A percentile compares a stretch with the other conserved stretches of the same genome.
phyloP scores from a whole-genome alignment of 2,329 filamentous ascomycete species.

The Anisogramma anomala region DNA sequence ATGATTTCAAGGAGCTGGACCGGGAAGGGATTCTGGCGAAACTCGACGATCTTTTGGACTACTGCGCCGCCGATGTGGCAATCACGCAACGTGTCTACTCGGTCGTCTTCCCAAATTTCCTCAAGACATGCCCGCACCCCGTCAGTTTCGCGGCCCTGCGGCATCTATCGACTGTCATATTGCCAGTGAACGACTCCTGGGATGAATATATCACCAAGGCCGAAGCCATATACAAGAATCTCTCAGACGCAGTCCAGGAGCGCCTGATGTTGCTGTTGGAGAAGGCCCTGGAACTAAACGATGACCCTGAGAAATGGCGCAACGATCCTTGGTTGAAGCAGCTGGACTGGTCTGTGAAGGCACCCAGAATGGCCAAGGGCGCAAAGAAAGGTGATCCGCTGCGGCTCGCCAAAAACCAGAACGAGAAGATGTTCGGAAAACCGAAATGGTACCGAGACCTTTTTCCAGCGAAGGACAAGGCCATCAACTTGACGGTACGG shows the following conservation, averaged over 20 bases:
- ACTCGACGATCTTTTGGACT: slow-evolving; percentile 75
- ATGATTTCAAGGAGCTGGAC: slow-evolving; percentile 77
- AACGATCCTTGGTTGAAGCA: slow-evolving; percentile 86
- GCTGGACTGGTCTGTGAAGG: slow-evolving; percentile 90
- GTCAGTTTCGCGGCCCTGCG: slow-evolving; percentile 92
- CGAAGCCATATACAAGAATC: slow-evolving; percentile 69
- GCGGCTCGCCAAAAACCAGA: slow-evolving; percentile 64
- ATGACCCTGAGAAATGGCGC: slow-evolving; percentile 54
- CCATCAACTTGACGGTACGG: slow-evolving; percentile 71
- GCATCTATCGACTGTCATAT: slow-evolving; percentile 84
- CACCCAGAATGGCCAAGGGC: slow-evolving; percentile 80
- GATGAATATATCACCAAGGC: slow-evolving; percentile 71
- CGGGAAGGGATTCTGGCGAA: slow-evolving; percentile 57
- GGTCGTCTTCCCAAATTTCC: slow-evolving; percentile 81
- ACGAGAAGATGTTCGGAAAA: slow-evolving; percentile 91
- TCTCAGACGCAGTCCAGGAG: slow-evolving; percentile 67
- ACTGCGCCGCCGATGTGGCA: slow-evolving; percentile 88
- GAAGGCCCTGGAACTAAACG: slow-evolving; percentile 64
- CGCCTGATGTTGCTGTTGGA: slow-evolving; percentile 63
- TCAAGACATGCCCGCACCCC: slow-evolving; percentile 85
- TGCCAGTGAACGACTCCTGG: slow-evolving; percentile 85
- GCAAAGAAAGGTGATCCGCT: slow-evolving; percentile 78
- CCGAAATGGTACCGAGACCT: slow-evolving; percentile 94
- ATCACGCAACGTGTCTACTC: slow-evolving; percentile 92
- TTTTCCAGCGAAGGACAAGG: slow-evolving; percentile 54